A percentile compares a stretch with the other conserved stretches of the same genome.
Evolutionary conservation across 495 filamentous ascomycete species (phyloP).

Genomic region (Hyaloscypha hepaticicola): DNA sequence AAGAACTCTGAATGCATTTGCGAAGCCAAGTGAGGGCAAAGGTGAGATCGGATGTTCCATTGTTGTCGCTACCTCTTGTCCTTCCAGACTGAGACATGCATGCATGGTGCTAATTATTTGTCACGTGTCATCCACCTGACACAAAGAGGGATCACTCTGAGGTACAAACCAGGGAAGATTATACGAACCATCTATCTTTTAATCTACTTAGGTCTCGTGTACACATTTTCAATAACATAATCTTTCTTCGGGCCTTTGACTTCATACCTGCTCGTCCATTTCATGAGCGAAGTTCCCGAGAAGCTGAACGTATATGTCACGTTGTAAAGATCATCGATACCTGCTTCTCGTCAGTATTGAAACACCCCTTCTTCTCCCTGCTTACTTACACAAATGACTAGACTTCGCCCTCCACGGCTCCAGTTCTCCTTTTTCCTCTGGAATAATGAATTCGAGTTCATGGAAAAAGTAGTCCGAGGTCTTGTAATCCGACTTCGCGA

Average conservation of each 20-base stretch:
- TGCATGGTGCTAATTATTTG: no score
- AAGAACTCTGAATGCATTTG: no score
- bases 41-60: no score
- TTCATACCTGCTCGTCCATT: conserved; percentile 57
- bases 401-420: conserved; percentile 55
- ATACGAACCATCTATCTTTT: no score
- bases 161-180: no score
- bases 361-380: neutral
- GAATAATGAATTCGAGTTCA: conserved; percentile 40
- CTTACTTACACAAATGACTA: conserved; percentile 55
- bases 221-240: conserved; percentile 56
- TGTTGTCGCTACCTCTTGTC: no score
- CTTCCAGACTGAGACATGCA: no score
- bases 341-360: conserved; percentile 8
- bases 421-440: neutral
- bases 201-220: conserved; percentile 30
- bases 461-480: conserved; percentile 69
- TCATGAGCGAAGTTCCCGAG: conserved; percentile 46
- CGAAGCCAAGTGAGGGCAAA: no score
- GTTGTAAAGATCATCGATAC: conserved; percentile 59
- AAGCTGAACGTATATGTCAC: conserved; percentile 62
- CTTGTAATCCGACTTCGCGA: conserved; percentile 55
- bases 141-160: no score
- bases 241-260: conserved; percentile 69
- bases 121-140: no score